Evolutionary conservation across 1,284 basidiomycete genomes (phyloP), one percentile per base, ranked within the genome.

Genomic region (Apiotrichum brassicae): DNA sequence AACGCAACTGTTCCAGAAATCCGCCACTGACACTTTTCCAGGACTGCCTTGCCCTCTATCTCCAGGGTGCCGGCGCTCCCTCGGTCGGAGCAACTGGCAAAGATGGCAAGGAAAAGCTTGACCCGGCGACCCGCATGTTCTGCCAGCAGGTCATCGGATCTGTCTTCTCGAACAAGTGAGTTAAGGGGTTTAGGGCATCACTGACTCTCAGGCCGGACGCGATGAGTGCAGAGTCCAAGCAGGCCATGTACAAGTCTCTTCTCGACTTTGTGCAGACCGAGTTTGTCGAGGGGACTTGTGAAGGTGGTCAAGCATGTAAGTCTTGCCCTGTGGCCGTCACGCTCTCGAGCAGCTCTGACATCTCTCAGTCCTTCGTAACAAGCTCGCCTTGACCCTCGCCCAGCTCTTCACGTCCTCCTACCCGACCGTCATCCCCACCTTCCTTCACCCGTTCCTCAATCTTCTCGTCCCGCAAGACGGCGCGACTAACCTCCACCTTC

Each of bases 361-460:
- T 11, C 20, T 23, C 30, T 6, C 54, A 73, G 67, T 70, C 62
- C 52, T 73, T 16, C 68, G 92, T 66, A 99, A 99, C 79, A 98
- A 98, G 75, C 88, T 97, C 70, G 90, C 92, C 16, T 93, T 97
- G 76, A 94, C 92, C n/a, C 78, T 97, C 41, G 87, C 94, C 0
- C 81, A 97, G 50, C 84, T 98, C 71, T 94, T 98, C 75, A 80
- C 97, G 43, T 85, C 86, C 76, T 85, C 87, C 14, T 72, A 70
- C 52, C 66, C 71, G 11, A 46, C 55, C 22, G 62, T 53, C 45
- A 60, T 72, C n/a, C 65, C 70, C 16, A 61, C 64, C 20, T 71
- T 73, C 51, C 64, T 75, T n/a, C 66, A 68, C 50, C 66, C 72
- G 2, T 70, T 73, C 78, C 57, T 80, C 71, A 46, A 61, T 56